These are phyloP conservation scores for Saccharomyces paradoxus DNA, from an alignment of 805 yeast species.

Conservation along the genomic window DNA sequence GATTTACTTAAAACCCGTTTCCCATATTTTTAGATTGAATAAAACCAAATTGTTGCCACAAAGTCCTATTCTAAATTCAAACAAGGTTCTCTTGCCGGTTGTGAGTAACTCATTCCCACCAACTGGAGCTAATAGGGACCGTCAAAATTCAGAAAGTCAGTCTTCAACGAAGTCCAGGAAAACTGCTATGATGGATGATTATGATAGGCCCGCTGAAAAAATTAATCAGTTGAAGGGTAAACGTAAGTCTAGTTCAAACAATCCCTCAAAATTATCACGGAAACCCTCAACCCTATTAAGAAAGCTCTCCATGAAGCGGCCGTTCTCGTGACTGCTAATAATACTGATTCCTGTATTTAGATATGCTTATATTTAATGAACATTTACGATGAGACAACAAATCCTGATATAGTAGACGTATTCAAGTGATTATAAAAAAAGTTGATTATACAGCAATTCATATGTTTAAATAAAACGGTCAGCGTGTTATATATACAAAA, in stretches of 20 bases:
- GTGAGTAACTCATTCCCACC: not conserved
- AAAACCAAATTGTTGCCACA: slow-evolving; percentile 41
- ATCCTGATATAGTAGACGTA: not conserved
- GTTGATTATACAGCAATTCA: not conserved
- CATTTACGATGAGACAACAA: not conserved
- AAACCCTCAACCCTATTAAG: slow-evolving; percentile 32
- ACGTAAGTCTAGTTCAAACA: slow-evolving; percentile 23
- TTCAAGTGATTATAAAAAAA: not conserved
- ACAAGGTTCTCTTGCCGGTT: slow-evolving; percentile 10
- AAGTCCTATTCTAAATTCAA: slow-evolving; percentile 40
- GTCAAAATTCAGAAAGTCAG: not conserved
- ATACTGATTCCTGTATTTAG: not conserved
- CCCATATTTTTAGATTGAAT: slow-evolving; percentile 65
- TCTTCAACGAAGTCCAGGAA: not conserved
- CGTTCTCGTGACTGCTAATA: slow-evolving; percentile 7
- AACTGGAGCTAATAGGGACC: not conserved
- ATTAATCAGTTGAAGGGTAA: slow-evolving; percentile 30
- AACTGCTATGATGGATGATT: slow-evolving; percentile 29
- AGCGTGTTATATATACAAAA: not conserved
- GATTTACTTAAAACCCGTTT: slow-evolving; percentile 74
- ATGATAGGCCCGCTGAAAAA: slow-evolving; percentile 34
- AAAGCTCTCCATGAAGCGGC: slow-evolving; percentile 27
- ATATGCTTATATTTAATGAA: not conserved
- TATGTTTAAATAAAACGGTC: not conserved
- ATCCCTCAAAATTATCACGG: slow-evolving; percentile 27